Conservation (phyloP, 306 rosid genomes). For the Neltuma alba region DNA sequence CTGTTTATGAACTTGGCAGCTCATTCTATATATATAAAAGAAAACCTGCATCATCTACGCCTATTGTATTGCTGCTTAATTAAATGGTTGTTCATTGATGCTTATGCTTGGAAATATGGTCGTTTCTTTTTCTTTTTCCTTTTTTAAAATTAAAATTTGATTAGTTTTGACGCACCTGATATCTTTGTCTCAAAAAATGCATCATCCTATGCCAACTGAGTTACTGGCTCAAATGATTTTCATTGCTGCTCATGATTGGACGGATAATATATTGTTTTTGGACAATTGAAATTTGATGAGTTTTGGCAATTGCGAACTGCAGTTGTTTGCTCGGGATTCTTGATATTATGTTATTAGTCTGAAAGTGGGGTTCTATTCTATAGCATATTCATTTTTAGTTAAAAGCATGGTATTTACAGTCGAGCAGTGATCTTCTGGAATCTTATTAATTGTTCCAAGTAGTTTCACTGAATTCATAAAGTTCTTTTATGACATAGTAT, state of each 20-base stretch:
- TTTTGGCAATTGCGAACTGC: neutral
- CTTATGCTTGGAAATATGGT: neutral
- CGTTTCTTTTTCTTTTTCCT: neutral
- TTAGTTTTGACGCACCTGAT: neutral
- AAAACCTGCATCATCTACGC: neutral
- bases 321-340: neutral
- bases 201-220: neutral
- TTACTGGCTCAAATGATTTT: neutral
- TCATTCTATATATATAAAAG: neutral
- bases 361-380: neutral
- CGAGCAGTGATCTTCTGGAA: neutral
- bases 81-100: neutral
- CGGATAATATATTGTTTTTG: neutral
- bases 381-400: neutral
- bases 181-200: neutral
- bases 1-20: neutral
- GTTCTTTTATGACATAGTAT: neutral
- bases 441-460: neutral
- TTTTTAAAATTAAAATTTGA: neutral
- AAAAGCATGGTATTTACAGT: neutral
- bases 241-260: neutral
- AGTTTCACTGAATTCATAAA: neutral
- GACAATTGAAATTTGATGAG: neutral
- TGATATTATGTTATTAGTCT: slow-evolving; percentile 2
- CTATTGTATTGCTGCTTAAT: neutral